A percentile compares a stretch with the other conserved stretches of the same genome.
phyloP scores from a whole-genome alignment of 2,329 filamentous ascomycete genomes.

The Hypoxylon sp. region DNA sequence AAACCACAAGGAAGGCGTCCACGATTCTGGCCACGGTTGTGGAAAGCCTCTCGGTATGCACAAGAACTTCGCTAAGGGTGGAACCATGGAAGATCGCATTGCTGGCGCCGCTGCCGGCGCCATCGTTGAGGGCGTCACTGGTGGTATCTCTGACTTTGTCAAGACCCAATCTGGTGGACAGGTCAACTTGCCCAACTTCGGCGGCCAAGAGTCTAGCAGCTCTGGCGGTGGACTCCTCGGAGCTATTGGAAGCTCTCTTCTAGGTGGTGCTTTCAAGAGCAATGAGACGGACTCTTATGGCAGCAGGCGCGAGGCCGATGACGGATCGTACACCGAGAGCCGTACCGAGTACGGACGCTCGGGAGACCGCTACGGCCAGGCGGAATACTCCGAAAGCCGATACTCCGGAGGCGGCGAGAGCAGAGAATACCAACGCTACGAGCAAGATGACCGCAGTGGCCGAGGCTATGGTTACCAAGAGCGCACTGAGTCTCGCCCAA shows the following conservation, averaged over 20 bases:
- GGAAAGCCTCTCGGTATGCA: constrained; percentile 83
- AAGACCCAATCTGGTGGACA: constrained; percentile 62
- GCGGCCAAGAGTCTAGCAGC: constrained; percentile 69
- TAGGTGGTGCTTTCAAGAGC: constrained; percentile 72
- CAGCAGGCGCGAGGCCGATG: constrained; percentile 67
- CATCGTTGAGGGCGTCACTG: constrained; percentile 71
- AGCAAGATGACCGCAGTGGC: constrained; percentile 67
- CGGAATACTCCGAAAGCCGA: constrained; percentile 71
- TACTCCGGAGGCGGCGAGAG: constrained; percentile 70
- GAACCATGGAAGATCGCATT: constrained; percentile 70
- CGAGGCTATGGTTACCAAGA: constrained; percentile 72
- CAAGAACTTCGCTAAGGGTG: constrained; percentile 70
- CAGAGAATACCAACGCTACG: constrained; percentile 74
- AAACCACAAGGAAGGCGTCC: constrained; percentile 89
- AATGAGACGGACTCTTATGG: constrained; percentile 69
- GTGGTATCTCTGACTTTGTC: constrained; percentile 65
- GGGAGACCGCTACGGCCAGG: constrained; percentile 71
- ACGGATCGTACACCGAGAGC: constrained; percentile 74
- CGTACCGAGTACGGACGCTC: constrained; percentile 74
- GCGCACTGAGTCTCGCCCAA: constrained; percentile 67
- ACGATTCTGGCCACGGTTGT: constrained; percentile 89
- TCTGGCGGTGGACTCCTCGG: constrained; percentile 80
- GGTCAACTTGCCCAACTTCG: constrained; percentile 44
- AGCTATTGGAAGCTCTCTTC: constrained; percentile 75
- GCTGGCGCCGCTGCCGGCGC: constrained; percentile 69